Evolutionary conservation across 2,329 filamentous ascomycete species (phyloP).

Genomic region (Colletotrichum limetticola): DNA sequence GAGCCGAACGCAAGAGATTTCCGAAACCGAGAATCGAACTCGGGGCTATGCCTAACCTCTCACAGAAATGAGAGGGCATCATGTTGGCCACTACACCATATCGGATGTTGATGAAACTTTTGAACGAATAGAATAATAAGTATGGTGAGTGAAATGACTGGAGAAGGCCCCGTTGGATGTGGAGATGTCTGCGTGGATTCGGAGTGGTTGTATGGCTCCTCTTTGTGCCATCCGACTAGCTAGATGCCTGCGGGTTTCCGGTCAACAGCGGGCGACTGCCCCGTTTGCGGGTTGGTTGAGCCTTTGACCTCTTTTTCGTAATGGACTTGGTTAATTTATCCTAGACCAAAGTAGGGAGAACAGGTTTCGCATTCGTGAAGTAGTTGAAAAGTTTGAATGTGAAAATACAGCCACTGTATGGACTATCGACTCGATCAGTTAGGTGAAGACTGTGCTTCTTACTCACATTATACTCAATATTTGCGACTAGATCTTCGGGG

Average conservation of each 20-base stretch:
- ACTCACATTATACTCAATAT: too few species aligned
- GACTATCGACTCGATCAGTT: too few species aligned
- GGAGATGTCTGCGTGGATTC: neutral
- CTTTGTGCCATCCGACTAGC: neutral
- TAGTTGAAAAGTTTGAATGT: too few species aligned
- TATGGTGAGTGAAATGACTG: neutral
- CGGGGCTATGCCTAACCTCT: conserved; percentile 31
- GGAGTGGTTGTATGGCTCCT: neutral
- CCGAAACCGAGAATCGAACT: conserved; percentile 30
- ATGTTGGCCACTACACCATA: conserved; percentile 35
- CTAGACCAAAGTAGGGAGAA: neutral
- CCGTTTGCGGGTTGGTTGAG: neutral
- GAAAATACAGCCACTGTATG: too few species aligned
- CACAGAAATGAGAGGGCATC: conserved; percentile 26
- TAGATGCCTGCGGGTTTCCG: neutral
- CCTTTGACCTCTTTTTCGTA: neutral
- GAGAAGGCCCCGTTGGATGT: neutral
- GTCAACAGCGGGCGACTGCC: neutral
- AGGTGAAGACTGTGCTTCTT: too few species aligned
- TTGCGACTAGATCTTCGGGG: too few species aligned
- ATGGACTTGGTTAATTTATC: too few species aligned
- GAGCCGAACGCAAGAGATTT: neutral
- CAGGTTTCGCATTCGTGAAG: neutral
- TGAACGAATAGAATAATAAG: too few species aligned
- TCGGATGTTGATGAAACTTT: neutral